A percentile compares a stretch with the other conserved stretches of the same genome.
Evolutionary conservation across 2,329 filamentous ascomycete species (phyloP).

Genomic region (Alternaria consortialis): DNA sequence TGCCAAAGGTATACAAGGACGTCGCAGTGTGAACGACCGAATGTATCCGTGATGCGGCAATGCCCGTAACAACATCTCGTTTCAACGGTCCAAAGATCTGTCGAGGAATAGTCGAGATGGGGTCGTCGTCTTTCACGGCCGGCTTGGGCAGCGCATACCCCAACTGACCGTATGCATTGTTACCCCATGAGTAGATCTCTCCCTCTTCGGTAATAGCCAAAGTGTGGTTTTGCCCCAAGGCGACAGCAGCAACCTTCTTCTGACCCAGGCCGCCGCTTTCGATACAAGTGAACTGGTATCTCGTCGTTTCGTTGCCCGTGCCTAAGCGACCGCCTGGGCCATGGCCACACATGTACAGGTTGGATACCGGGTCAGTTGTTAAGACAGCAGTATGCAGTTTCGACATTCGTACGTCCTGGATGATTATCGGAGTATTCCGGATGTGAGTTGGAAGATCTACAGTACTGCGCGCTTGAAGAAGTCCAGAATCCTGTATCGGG

Average conservation of each 20-base stretch:
- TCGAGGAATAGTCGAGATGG: constrained; percentile 80
- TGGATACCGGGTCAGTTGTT: constrained; percentile 85
- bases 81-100: constrained; percentile 94
- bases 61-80: constrained; percentile 80
- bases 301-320: constrained; percentile 86
- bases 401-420: constrained; percentile 85
- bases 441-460: constrained; percentile 76
- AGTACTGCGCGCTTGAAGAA: constrained; percentile 47
- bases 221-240: constrained; percentile 90
- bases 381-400: constrained; percentile 92
- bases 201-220: constrained; percentile 85
- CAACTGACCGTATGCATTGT: constrained; percentile 84
- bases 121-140: constrained; percentile 77
- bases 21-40: constrained; percentile 86
- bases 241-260: constrained; percentile 78
- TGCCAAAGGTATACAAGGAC: constrained; percentile 91
- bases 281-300: constrained; percentile 85
- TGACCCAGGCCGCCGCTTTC: constrained; percentile 76
- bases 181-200: constrained; percentile 95
- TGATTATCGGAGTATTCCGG: constrained; percentile 73
- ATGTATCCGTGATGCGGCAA: constrained; percentile 89
- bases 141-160: constrained; percentile 80
- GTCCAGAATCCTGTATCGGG: constrained; percentile 29
- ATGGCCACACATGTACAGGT: constrained; percentile 91
- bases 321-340: constrained; percentile 90